Evolutionary conservation across 1,284 basidiomycete genomes (phyloP), one percentile per base, ranked within the genome.

Genomic region (Apiotrichum mycotoxinovorans): DNA sequence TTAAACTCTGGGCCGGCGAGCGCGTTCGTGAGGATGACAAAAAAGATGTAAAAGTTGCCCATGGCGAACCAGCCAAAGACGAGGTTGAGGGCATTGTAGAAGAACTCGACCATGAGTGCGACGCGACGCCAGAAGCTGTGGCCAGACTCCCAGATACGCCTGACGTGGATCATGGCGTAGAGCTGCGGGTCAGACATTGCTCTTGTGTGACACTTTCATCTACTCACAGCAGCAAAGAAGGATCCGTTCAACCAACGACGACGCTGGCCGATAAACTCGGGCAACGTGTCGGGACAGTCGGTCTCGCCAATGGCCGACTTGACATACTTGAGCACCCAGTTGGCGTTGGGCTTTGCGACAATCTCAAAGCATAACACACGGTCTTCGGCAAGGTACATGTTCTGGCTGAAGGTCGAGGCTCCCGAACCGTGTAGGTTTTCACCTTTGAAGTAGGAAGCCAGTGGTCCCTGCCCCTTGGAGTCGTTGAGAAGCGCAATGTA

Each of bases 341-440:
- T 85, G 2, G 85, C 86, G 63, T 92, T 89, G 1, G 86, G 80
- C 73, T 97, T 98, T 0, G 95, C 92, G 4, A 98, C 86, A 22
- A 99, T 84, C 75, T 98, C 95, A 70, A 97, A 99, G 71, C 95
- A 98, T 23, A 97, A 80, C 53, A 98, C 98, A 57, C 96, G 89
- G 84, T 95, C 78, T 56, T 76, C 73, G 27, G 60, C 60, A 3
- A 67, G 71, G 62, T 59, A 77, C 76, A 77, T 78, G 66, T 82
- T 81, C 40, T 88, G 92, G 0, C 91, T 96, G 74, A 97, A 98
- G 41, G 97, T 92, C 70, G 96, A 91, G 0, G 93, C 92, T 67
- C 96, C 91, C 23, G 86, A 84, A 10, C 91, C 91, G 64, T 92
- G 86, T 47, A 97, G 78, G 34, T 90, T 85, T 74, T 99, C 96